Conservation (phyloP, 148 eudicot genomes). For the Vaccinium corymbosum region DNA sequence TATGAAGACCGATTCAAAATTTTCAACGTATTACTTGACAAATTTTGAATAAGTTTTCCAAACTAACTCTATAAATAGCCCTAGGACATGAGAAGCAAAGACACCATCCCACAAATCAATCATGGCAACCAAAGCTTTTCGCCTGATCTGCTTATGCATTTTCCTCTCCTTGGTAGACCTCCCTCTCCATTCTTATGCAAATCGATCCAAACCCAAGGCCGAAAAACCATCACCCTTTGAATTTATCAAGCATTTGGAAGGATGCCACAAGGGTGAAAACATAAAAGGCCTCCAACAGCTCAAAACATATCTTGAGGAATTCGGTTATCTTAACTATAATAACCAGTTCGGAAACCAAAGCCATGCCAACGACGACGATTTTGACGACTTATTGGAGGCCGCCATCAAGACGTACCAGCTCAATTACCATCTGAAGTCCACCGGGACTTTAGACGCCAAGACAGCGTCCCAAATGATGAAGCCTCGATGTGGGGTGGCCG, state of each 20-base stretch:
- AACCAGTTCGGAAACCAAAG: background rate
- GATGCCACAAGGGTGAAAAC: too few species aligned
- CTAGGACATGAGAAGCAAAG: background rate
- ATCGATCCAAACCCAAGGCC: background rate
- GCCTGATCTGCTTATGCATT: background rate
- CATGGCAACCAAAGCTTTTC: background rate
- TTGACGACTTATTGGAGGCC: constrained; percentile 23
- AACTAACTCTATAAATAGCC: background rate
- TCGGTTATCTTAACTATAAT: too few species aligned
- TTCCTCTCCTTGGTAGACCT: background rate
- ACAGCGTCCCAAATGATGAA: constrained; percentile 16
- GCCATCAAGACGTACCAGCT: constrained; percentile 21
- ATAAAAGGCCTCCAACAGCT: constrained; percentile 21
- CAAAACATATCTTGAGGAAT: constrained; percentile 6
- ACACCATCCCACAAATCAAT: background rate
- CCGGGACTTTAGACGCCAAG: constrained; percentile 18
- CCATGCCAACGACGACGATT: constrained; percentile 6
- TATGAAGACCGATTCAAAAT: background rate
- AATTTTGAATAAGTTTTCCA: too few species aligned
- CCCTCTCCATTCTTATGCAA: background rate
- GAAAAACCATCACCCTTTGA: background rate
- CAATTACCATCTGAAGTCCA: constrained; percentile 20
- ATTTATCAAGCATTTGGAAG: constrained; percentile 23
- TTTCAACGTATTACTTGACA: too few species aligned
- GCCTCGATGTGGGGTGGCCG: constrained; percentile 27